Evolutionary conservation across 1,139 yeast species (phyloP).

Genomic region (Arxiozyma bovina): DNA sequence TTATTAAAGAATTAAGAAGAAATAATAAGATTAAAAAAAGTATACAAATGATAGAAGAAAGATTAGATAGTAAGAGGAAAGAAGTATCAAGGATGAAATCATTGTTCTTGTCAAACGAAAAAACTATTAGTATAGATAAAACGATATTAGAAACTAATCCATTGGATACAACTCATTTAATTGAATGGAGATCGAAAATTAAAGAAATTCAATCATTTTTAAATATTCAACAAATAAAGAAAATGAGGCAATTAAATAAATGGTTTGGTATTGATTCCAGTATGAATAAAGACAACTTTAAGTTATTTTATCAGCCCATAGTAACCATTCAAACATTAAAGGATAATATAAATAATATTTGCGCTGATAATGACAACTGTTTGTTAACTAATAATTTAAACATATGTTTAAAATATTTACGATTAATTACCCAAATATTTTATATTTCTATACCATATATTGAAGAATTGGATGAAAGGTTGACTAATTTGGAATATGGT

Average conservation of each 20-base stretch:
- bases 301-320: background rate
- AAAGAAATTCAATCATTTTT: slow-evolving; percentile 1
- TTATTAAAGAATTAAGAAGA: slow-evolving; percentile 14
- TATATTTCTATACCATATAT: background rate
- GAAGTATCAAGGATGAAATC: slow-evolving; percentile 6
- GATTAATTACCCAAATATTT: background rate
- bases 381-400: background rate
- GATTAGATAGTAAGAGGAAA: slow-evolving; percentile 12
- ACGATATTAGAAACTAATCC: background rate
- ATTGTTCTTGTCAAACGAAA: background rate
- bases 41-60: slow-evolving; percentile 9
- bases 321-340: background rate
- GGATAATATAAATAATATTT: background rate
- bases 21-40: slow-evolving; percentile 14
- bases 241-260: slow-evolving; percentile 7
- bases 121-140: too few relatives aligned
- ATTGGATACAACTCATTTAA: background rate
- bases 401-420: background rate
- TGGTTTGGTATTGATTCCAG: slow-evolving; percentile 1
- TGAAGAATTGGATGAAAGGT: background rate
- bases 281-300: background rate
- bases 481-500: background rate
- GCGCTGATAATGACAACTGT: background rate
- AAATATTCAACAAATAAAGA: slow-evolving; percentile 9
- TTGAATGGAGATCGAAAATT: slow-evolving; percentile 1